A percentile compares a stretch with the other conserved stretches of the same genome.
Conservation (phyloP, 441 rosid species). For the Eruca vesicaria region DNA sequence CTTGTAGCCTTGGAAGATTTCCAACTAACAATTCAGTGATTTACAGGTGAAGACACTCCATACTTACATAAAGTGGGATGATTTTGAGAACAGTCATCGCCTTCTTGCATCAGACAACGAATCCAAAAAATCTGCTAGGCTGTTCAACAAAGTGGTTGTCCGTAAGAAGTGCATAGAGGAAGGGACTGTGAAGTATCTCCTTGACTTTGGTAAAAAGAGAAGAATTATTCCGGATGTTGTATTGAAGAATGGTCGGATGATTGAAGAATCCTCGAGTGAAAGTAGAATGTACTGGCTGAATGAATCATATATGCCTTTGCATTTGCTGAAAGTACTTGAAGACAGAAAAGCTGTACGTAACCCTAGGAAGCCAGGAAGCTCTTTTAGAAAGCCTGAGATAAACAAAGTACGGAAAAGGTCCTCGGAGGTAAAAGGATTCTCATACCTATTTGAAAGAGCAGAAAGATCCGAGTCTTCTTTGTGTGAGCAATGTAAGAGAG, state of each 20-base stretch:
- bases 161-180: conserved; percentile 74
- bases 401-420: conserved; percentile 40
- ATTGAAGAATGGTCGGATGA: conserved; percentile 56
- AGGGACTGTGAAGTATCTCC: conserved; percentile 68
- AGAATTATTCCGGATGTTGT: conserved; percentile 72
- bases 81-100: conserved; percentile 64
- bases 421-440: conserved; percentile 54
- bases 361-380: conserved; percentile 40
- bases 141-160: conserved; percentile 78
- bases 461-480: conserved; percentile 62
- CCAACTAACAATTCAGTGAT: conserved; percentile 22
- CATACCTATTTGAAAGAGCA: conserved; percentile 76
- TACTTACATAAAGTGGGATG: conserved; percentile 83
- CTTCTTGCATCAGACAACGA: conserved; percentile 66
- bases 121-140: conserved; percentile 67
- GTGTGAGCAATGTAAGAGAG: conserved; percentile 83
- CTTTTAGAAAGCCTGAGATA: conserved; percentile 48
- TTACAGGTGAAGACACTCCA: conserved; percentile 87
- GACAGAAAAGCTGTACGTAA: conserved; percentile 78
- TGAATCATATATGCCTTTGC: conserved; percentile 79
- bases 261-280: conserved; percentile 87
- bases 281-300: conserved; percentile 87
- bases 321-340: conserved; percentile 90
- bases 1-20: conserved; percentile 21
- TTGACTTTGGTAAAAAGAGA: conserved; percentile 96